Evolutionary conservation across 2,329 filamentous ascomycete species (phyloP).

Genomic region (Fulvia fulva): DNA sequence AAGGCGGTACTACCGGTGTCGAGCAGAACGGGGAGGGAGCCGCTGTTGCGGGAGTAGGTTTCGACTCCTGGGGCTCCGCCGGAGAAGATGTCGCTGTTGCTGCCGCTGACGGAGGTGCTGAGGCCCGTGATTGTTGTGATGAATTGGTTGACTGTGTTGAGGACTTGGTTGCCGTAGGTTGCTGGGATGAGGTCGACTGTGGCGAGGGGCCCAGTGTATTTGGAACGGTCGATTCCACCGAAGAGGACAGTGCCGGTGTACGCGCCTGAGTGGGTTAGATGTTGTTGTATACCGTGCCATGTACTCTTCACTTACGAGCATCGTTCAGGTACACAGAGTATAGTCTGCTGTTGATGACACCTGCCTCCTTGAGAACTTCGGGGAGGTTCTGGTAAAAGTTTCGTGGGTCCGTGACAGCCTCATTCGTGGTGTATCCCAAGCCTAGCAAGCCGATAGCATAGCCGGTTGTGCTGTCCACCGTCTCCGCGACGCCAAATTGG

Average conservation of each 20-base stretch:
- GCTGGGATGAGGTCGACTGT: constrained; percentile 31
- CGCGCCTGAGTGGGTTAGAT: background rate
- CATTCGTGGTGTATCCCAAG: constrained; percentile 29
- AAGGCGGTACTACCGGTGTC: constrained; percentile 33
- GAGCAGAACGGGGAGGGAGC: constrained; percentile 27
- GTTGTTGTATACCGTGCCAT: too few species aligned
- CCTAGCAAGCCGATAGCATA: constrained; percentile 33
- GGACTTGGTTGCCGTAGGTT: constrained; percentile 7
- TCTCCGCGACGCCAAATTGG: constrained; percentile 30
- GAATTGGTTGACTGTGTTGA: constrained; percentile 23
- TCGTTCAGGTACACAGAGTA: constrained; percentile 34
- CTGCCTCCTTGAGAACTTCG: constrained; percentile 29
- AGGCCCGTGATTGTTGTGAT: constrained; percentile 29
- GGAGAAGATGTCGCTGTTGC: constrained; percentile 20
- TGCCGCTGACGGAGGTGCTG: constrained; percentile 17
- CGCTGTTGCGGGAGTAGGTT: constrained; percentile 19
- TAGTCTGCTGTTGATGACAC: constrained; percentile 30
- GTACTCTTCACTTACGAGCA: constrained; percentile 5
- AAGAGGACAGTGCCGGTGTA: constrained; percentile 32
- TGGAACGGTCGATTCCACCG: constrained; percentile 33
- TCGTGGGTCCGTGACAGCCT: constrained; percentile 20
- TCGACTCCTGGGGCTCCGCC: constrained; percentile 16
- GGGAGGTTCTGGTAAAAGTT: constrained; percentile 33
- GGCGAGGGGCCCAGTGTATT: constrained; percentile 29
- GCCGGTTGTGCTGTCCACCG: constrained; percentile 27